Conservation (phyloP, 208 protist genomes). For the Crithidia fasciculata region DNA sequence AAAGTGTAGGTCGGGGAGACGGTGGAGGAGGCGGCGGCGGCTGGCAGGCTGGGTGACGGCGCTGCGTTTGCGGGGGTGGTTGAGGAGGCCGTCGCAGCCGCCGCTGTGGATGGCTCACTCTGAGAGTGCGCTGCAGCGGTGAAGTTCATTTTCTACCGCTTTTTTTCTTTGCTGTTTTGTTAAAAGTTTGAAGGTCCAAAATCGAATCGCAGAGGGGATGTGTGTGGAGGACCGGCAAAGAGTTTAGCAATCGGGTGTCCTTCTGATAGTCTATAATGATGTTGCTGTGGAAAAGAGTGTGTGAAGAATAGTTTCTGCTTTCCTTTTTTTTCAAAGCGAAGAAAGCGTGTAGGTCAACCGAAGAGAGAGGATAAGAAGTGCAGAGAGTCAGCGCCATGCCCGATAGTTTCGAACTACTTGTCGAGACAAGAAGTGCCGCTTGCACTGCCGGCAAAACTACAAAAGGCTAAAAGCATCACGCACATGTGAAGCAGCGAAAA, state of each 20-base stretch:
- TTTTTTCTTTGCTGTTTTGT: too few relatives aligned
- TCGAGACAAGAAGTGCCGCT: too few relatives aligned
- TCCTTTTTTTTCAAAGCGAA: neutral
- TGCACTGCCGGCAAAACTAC: too few relatives aligned
- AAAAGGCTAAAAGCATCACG: too few relatives aligned
- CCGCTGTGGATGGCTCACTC: neutral
- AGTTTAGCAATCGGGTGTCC: too few relatives aligned
- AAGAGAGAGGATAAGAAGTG: conserved; percentile 3
- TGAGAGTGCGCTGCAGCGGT: neutral
- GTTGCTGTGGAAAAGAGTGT: neutral
- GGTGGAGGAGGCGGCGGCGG: too few relatives aligned
- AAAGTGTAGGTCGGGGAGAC: conserved; percentile 33
- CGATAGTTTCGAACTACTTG: neutral
- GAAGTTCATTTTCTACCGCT: neutral
- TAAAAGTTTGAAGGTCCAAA: too few relatives aligned
- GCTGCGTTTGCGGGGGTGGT: neutral
- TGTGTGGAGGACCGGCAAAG: too few relatives aligned
- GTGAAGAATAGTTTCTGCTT: neutral
- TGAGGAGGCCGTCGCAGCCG: neutral
- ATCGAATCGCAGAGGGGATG: too few relatives aligned
- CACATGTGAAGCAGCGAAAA: too few relatives aligned
- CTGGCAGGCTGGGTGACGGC: neutral
- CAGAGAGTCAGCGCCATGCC: neutral
- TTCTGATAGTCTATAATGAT: too few relatives aligned
- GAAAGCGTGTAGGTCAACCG: neutral